Evolutionary conservation across 2,329 filamentous ascomycete species (phyloP).

Genomic region (Aphanoascus verrucosus): DNA sequence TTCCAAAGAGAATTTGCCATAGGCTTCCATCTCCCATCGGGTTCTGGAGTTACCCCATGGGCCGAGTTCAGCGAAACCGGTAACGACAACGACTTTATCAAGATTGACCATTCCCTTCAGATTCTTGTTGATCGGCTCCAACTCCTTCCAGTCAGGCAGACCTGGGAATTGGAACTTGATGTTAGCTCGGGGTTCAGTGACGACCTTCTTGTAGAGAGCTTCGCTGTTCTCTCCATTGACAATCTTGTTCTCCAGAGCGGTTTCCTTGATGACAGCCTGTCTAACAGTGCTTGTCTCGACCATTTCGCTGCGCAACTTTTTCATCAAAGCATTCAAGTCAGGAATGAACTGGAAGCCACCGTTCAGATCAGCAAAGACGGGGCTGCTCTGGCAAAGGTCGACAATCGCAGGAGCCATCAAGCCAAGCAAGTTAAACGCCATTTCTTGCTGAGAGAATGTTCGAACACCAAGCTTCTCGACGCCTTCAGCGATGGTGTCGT

Average conservation of each 20-base stretch:
- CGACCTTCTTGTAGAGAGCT: slow-evolving; percentile 86
- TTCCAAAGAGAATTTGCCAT: slow-evolving; percentile 92
- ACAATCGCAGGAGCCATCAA: slow-evolving; percentile 91
- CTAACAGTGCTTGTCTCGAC: slow-evolving; percentile 92
- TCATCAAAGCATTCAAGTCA: slow-evolving; percentile 90
- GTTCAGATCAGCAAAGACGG: slow-evolving; percentile 94
- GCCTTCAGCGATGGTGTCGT: slow-evolving; percentile 94
- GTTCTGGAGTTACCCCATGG: slow-evolving; percentile 98
- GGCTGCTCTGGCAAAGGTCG: slow-evolving; percentile 88
- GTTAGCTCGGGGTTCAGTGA: slow-evolving; percentile 87
- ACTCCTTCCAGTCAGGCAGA: slow-evolving; percentile 78
- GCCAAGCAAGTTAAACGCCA: slow-evolving; percentile 96
- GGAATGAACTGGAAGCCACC: slow-evolving; percentile 96
- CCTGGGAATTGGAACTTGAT: slow-evolving; percentile 94
- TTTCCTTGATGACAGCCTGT: slow-evolving; percentile 89
- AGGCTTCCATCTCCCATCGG: slow-evolving; percentile 98
- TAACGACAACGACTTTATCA: slow-evolving; percentile 94
- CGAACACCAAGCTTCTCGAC: slow-evolving; percentile 94
- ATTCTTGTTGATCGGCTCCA: slow-evolving; percentile 75
- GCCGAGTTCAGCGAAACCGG: slow-evolving; percentile 89
- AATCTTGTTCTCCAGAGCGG: slow-evolving; percentile 89
- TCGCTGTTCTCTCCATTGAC: slow-evolving; percentile 91
- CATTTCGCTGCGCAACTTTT: slow-evolving; percentile 81
- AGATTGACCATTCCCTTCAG: slow-evolving; percentile 98
- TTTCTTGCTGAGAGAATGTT: slow-evolving; percentile 98